Evolutionary conservation across 257 asterid genomes (phyloP).

Genomic region (Solanum ahanhuiri): DNA sequence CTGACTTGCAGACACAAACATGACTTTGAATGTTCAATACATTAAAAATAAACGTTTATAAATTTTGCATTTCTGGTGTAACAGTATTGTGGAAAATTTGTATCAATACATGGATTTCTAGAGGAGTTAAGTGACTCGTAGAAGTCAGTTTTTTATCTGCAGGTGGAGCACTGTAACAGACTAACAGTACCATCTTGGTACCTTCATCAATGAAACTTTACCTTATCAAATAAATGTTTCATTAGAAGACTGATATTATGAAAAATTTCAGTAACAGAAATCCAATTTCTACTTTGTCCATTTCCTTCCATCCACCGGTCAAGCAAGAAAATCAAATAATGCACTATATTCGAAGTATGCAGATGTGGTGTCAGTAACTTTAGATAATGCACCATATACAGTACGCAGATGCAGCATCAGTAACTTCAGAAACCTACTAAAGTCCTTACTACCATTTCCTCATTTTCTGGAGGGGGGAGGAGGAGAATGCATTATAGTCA

Average conservation of each 20-base stretch:
- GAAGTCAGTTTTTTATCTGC: not conserved
- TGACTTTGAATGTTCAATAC: not conserved
- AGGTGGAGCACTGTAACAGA: not conserved
- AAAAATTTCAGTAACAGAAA: not conserved
- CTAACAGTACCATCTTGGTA: not conserved
- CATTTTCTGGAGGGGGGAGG: not conserved
- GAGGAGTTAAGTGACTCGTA: not conserved
- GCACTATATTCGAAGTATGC: not conserved
- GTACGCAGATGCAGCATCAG: not conserved
- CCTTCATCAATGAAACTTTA: not conserved
- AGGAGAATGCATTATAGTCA: not conserved
- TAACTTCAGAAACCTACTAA: not conserved
- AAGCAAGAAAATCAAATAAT: not conserved
- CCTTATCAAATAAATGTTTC: not conserved
- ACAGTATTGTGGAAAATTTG: not conserved
- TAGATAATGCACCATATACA: not conserved
- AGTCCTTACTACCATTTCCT: not conserved
- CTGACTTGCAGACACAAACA: not conserved
- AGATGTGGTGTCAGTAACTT: not conserved
- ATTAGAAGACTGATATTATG: not conserved
- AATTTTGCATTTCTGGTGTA: not conserved
- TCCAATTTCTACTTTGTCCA: not conserved
- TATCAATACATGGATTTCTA: not conserved
- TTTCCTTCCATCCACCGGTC: not conserved
- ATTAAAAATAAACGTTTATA: not conserved